Evolutionary conservation across 306 rosid genomes (phyloP).

Genomic region (Begonia loranthoides): DNA sequence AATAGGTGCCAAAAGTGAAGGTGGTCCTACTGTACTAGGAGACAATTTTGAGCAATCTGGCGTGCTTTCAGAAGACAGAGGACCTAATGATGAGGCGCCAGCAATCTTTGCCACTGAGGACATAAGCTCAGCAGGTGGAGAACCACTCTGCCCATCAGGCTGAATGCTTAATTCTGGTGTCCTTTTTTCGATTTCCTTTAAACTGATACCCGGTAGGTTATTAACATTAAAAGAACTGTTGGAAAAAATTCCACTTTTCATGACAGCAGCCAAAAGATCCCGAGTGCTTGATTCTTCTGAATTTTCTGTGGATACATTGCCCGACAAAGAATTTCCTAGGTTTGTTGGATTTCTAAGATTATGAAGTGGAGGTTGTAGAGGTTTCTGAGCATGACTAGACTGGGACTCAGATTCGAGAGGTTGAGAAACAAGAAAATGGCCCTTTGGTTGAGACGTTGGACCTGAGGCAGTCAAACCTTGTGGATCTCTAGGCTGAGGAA

Average conservation of each 20-base stretch:
- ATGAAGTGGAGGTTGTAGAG: slow-evolving; percentile 16
- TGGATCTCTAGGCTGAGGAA: slow-evolving; percentile 32
- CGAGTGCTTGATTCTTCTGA: slow-evolving; percentile 31
- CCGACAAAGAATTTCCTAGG: slow-evolving; percentile 14
- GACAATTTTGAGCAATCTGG: slow-evolving; percentile 15
- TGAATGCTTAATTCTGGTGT: slow-evolving; percentile 30
- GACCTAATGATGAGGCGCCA: slow-evolving; percentile 32
- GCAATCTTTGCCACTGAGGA: slow-evolving; percentile 22
- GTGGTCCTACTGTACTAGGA: slow-evolving; percentile 33
- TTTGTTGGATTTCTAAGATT: slow-evolving; percentile 13
- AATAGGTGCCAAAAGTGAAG: neutral
- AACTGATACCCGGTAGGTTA: slow-evolving; percentile 24
- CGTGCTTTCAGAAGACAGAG: slow-evolving; percentile 27
- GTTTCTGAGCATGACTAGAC: slow-evolving; percentile 23
- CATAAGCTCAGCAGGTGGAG: slow-evolving; percentile 21
- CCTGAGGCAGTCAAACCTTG: slow-evolving; percentile 22
- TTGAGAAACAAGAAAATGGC: slow-evolving; percentile 14
- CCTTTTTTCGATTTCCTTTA: slow-evolving; percentile 24
- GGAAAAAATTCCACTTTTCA: slow-evolving; percentile 60
- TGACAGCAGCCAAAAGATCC: slow-evolving; percentile 60
- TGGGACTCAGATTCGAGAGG: slow-evolving; percentile 16
- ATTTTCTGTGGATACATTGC: neutral
- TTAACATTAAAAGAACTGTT: slow-evolving; percentile 19
- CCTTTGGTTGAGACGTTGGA: slow-evolving; percentile 28
- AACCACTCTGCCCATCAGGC: slow-evolving; percentile 18